These are phyloP conservation scores for Trichoderma simmonsii DNA, from an alignment of 2,329 filamentous ascomycete genomes.

Conservation along the genomic window DNA sequence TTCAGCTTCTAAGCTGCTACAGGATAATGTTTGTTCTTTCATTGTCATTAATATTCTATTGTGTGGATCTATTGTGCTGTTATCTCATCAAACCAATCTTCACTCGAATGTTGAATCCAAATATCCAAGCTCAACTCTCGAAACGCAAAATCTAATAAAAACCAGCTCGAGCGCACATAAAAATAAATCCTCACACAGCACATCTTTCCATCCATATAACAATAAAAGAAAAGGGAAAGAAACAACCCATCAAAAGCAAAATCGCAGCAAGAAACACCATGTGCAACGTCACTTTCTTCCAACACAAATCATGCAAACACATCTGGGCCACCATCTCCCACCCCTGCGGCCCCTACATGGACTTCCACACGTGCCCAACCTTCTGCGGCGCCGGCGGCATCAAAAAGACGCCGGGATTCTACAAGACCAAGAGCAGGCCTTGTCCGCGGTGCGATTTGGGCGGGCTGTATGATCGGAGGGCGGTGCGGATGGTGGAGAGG, in stretches of 20 bases:
- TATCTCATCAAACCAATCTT: neutral
- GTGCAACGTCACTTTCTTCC: slow-evolving; percentile 49
- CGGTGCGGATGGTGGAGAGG: slow-evolving; percentile 43
- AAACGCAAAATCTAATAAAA: neutral
- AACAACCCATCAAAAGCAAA: neutral
- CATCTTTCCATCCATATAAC: neutral
- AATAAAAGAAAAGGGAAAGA: neutral
- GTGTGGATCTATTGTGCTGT: neutral
- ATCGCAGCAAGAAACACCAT: slow-evolving; percentile 25
- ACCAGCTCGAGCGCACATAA: neutral
- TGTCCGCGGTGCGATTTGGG: slow-evolving; percentile 43
- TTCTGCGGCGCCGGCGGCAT: slow-evolving; percentile 41
- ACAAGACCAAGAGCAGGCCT: slow-evolving; percentile 35
- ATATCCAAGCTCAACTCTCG: neutral
- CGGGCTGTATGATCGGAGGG: slow-evolving; percentile 47
- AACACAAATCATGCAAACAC: slow-evolving; percentile 49
- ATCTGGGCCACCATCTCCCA: slow-evolving; percentile 48
- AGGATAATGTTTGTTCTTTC: neutral
- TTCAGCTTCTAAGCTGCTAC: neutral
- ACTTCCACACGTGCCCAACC: slow-evolving; percentile 47
- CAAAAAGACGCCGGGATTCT: slow-evolving; percentile 36
- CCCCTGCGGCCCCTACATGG: slow-evolving; percentile 48
- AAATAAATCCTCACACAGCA: neutral
- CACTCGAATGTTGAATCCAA: neutral
- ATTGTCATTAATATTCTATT: neutral